Conservation (phyloP, 495 filamentous ascomycete genomes). For the Trypethelium eluteriae region DNA sequence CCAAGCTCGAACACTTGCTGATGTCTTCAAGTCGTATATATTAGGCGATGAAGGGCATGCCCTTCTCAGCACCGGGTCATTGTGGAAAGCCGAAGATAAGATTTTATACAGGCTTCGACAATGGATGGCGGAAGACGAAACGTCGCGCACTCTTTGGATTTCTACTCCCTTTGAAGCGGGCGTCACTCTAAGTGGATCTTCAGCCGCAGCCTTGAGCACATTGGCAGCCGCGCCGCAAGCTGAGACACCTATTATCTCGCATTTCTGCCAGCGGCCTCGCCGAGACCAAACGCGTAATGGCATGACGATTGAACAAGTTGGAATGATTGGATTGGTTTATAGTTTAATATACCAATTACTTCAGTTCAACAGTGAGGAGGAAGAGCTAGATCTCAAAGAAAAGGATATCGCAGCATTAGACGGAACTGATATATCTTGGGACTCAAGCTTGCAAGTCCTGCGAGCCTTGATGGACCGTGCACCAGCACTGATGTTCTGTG, state of each 20-base stretch:
- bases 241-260: slow-evolving; percentile 2
- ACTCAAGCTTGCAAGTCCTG: background rate
- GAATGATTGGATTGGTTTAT: background rate
- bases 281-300: background rate
- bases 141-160: background rate
- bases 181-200: background rate
- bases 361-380: background rate
- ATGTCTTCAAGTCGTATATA: background rate
- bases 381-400: background rate
- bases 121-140: background rate
- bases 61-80: background rate
- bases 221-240: background rate
- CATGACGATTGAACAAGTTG: background rate
- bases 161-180: background rate
- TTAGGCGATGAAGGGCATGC: background rate
- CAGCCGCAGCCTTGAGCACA: background rate
- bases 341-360: background rate
- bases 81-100: background rate
- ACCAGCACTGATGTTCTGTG: background rate
- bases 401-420: background rate
- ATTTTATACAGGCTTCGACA: background rate
- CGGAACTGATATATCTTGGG: background rate
- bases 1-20: background rate
- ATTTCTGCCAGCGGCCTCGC: background rate
- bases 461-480: background rate